Conservation (phyloP, 2,329 filamentous ascomycete species). For the Cladosporium sp. region DNA sequence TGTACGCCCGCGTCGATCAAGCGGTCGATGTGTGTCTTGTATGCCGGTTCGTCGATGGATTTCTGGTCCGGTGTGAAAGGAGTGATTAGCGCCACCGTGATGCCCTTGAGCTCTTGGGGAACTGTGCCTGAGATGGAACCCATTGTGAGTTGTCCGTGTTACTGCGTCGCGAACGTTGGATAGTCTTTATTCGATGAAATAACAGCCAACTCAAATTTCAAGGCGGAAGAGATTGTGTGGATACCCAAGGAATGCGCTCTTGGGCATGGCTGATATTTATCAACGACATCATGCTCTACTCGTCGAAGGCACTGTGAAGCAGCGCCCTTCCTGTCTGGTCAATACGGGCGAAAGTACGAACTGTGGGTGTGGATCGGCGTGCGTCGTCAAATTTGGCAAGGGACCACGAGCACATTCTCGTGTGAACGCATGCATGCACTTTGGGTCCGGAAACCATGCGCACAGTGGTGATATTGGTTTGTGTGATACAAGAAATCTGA, state of each 20-base stretch:
- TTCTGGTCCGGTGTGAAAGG: conserved; percentile 47
- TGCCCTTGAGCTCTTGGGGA: conserved; percentile 38
- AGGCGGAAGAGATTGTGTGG: background rate
- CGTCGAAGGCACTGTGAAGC: background rate
- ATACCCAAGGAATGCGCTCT: background rate
- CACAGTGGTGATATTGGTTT: background rate
- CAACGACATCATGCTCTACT: background rate
- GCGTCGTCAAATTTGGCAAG: background rate
- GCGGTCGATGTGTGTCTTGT: conserved; percentile 49
- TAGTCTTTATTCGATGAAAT: background rate
- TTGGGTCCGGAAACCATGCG: background rate
- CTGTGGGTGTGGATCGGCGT: background rate
- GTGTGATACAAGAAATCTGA: background rate
- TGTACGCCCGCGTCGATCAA: conserved; percentile 50
- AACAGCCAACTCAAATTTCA: background rate
- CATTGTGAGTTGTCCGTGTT: background rate
- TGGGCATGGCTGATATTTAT: background rate
- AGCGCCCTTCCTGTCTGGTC: background rate
- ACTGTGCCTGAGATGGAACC: conserved; percentile 1
- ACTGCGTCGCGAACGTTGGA: background rate
- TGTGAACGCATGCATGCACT: background rate
- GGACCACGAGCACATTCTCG: background rate
- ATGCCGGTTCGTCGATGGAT: conserved; percentile 43
- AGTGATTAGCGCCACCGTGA: conserved; percentile 53
- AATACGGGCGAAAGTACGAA: background rate